Evolutionary conservation across 495 filamentous ascomycete genomes (phyloP), one percentile per base, ranked within the genome.

Genomic region (Barbatosphaeria neglecta): DNA sequence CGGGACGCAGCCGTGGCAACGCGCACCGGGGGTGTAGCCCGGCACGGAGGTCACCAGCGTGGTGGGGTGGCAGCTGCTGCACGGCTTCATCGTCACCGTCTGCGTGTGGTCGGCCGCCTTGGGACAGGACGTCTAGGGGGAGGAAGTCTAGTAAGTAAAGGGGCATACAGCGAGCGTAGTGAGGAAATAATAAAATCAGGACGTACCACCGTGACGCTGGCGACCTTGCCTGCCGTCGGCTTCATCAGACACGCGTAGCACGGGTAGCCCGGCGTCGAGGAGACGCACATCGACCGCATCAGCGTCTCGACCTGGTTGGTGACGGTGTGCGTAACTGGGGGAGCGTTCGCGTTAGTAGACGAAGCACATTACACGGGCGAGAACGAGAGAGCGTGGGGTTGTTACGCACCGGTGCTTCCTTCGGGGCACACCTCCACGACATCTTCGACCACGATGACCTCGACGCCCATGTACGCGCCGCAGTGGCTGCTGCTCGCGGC

Each of bases 241-340:
- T 54, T 49, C 35, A 54, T 52, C 22, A 58, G 52, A 44, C 66
- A 69, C 11, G 61, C 58, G 19, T 68, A 69, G 47, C 66, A 69
- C 8, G 65, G 63, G 24, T 50, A 52, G 40, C 55, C 56, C 2
- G 61, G 48, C 3, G 57, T 57, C 1, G 56, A 52, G 6, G 61
- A 64, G 24, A 63, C 50, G 54, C 62, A 68, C 43, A 69, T 69
- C n/a, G 65, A 60, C 24, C 62, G 58, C 0, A 56, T 53, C 33
- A 58, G 46, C 0, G 66, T 69, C 35, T 54, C 48, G 10, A 60
- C 48, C 35, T 41, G 41, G 23, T 53, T 33, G 9, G 56, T 60
- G 13, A 38, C 18, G 1, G 56, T 60, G 27, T 50, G 40, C 1
- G 55, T 61, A n/a, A 56, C 55, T 63, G 25, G 16, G 43, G 46